phyloP scores from a whole-genome alignment of 2,329 filamentous ascomycete species.

The Fusarium fujikuroi region DNA sequence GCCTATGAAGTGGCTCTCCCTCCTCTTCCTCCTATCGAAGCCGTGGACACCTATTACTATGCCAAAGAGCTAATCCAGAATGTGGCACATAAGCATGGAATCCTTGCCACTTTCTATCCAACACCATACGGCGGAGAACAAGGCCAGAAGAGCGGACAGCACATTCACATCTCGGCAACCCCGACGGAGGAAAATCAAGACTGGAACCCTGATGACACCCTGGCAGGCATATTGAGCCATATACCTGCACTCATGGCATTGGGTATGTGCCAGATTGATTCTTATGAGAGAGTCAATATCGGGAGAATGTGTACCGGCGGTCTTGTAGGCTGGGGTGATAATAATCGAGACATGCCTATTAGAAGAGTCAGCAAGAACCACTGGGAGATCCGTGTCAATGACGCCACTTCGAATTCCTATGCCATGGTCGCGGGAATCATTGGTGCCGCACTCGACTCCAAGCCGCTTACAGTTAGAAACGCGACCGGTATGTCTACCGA shows the following conservation, averaged over 20 bases:
- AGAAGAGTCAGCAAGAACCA: constrained; percentile 8
- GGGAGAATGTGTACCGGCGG: constrained; percentile 10
- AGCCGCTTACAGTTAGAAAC: background rate
- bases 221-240: constrained; percentile 8
- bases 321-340: constrained; percentile 4
- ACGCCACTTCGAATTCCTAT: constrained; percentile 6
- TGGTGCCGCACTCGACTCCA: background rate
- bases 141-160: constrained; percentile 8
- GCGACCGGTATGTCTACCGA: background rate
- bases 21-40: background rate
- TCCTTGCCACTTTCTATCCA: constrained; percentile 10
- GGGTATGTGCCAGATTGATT: background rate
- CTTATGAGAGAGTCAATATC: background rate
- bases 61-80: background rate
- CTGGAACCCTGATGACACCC: background rate
- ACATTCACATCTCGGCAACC: constrained; percentile 10
- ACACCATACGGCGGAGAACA: background rate
- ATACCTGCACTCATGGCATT: background rate
- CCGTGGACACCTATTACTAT: constrained; percentile 5
- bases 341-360: constrained; percentile 8
- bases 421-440: constrained; percentile 8
- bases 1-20: constrained; percentile 10
- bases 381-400: constrained; percentile 6
- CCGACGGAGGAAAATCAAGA: rapidly evolving
- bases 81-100: background rate